These are phyloP conservation scores for Aspergillus pseudonomiae DNA, from an alignment of 2,329 filamentous ascomycete species.

Conservation along the genomic window DNA sequence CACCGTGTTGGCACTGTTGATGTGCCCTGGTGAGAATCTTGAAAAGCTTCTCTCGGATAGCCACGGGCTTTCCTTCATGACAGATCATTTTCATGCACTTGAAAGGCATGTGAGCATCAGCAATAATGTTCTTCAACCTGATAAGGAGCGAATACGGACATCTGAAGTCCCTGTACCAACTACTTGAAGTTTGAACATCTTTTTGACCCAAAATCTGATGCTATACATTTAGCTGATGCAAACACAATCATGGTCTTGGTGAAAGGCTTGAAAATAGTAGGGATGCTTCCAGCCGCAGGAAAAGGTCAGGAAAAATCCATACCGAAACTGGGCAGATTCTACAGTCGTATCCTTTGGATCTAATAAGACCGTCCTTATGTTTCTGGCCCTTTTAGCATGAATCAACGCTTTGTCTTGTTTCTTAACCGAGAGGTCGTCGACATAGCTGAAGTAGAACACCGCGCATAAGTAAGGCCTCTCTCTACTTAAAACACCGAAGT, in stretches of 20 bases:
- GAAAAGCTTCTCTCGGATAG: conserved; percentile 55
- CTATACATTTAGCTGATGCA: not conserved
- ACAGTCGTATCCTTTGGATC: conserved; percentile 55
- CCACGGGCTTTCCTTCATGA: conserved; percentile 56
- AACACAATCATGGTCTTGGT: not conserved
- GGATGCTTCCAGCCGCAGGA: not conserved
- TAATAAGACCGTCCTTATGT: conserved; percentile 51
- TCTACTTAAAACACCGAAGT: not conserved
- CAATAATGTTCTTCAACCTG: not conserved
- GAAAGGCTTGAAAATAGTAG: not conserved
- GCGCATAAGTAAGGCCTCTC: not conserved
- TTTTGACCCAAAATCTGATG: conserved; percentile 56
- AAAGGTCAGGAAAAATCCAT: conserved; percentile 11
- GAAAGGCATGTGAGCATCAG: conserved; percentile 8
- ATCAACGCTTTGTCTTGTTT: conserved; percentile 58
- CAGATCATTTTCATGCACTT: conserved; percentile 50
- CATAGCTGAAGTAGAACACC: conserved; percentile 43
- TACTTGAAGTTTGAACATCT: conserved; percentile 54
- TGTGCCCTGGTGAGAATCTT: conserved; percentile 55
- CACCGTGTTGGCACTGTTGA: conserved; percentile 54
- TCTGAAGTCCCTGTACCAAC: conserved; percentile 41
- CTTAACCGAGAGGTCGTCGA: conserved; percentile 53
- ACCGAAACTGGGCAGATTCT: conserved; percentile 56
- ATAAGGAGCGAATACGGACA: conserved; percentile 33
- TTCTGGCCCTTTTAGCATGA: conserved; percentile 50